A percentile compares a stretch with the other conserved stretches of the same genome.
Evolutionary conservation across 1,284 basidiomycete species (phyloP).

Genomic region (Cutaneotrichosporon dermatis): DNA sequence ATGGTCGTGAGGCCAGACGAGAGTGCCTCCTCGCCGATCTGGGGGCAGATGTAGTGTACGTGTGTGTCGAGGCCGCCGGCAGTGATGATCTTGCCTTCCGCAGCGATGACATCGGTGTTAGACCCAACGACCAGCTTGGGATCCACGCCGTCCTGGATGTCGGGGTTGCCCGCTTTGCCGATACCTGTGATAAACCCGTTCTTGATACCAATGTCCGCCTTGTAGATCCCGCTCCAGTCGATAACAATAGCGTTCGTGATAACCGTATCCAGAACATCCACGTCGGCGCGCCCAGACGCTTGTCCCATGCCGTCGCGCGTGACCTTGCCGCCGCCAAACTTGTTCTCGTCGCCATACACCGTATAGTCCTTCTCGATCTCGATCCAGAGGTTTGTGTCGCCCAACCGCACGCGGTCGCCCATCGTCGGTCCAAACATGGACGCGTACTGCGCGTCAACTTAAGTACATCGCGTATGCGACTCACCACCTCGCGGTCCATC

Average conservation of each 20-base stretch:
- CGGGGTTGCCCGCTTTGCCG: slow-evolving; percentile 96
- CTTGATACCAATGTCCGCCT: slow-evolving; percentile 97
- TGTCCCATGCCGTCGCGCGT: slow-evolving; percentile 98
- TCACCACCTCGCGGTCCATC: slow-evolving; percentile 48
- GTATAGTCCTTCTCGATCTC: slow-evolving; percentile 81
- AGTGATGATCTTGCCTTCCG: slow-evolving; percentile 88
- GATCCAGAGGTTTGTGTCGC: slow-evolving; percentile 87
- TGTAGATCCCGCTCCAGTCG: slow-evolving; percentile 94
- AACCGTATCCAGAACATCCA: slow-evolving; percentile 77
- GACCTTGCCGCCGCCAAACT: slow-evolving; percentile 93
- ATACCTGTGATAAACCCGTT: slow-evolving; percentile 78
- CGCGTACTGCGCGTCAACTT: slow-evolving; percentile 56
- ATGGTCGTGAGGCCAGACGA: slow-evolving; percentile 70
- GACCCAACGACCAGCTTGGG: slow-evolving; percentile 74
- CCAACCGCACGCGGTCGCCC: slow-evolving; percentile 83
- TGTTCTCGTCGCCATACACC: slow-evolving; percentile 79
- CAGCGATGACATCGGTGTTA: slow-evolving; percentile 81
- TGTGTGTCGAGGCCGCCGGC: slow-evolving; percentile 92
- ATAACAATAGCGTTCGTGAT: slow-evolving; percentile 93
- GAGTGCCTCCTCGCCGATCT: slow-evolving; percentile 64
- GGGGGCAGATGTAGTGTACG: slow-evolving; percentile 89
- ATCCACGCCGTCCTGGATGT: slow-evolving; percentile 80
- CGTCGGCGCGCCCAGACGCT: slow-evolving; percentile 65
- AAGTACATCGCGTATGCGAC: slow-evolving; percentile 11
- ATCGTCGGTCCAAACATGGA: slow-evolving; percentile 93